Conservation (phyloP, 495 filamentous ascomycete species). For the Clohesyomyces aquaticus region DNA sequence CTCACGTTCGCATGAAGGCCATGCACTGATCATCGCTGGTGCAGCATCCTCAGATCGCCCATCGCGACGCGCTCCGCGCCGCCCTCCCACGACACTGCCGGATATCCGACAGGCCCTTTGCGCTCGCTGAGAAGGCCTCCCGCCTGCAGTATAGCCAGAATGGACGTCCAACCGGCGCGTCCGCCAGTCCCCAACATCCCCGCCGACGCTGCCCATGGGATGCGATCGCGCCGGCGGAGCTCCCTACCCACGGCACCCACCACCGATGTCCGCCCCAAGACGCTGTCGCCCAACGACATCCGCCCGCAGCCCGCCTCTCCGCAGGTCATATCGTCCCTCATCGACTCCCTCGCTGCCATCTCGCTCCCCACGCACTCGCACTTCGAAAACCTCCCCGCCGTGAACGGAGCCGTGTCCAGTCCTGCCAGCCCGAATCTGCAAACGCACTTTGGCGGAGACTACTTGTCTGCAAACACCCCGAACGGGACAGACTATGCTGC, state of each 20-base stretch:
- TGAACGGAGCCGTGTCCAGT: slow-evolving; percentile 48
- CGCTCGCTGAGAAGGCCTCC: too few relatives aligned
- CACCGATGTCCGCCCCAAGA: slow-evolving; percentile 32
- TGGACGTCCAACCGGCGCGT: slow-evolving; percentile 30
- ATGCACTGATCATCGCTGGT: slow-evolving; percentile 34
- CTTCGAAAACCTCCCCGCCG: slow-evolving; percentile 64
- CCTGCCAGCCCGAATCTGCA: slow-evolving; percentile 45
- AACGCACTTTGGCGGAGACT: slow-evolving; percentile 39
- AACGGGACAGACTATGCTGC: slow-evolving; percentile 75
- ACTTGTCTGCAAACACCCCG: slow-evolving; percentile 45
- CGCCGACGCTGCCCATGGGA: slow-evolving; percentile 15
- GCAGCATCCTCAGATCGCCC: slow-evolving; percentile 12
- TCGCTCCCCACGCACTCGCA: slow-evolving; percentile 72
- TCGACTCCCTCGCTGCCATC: slow-evolving; percentile 88
- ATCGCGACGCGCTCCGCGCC: slow-evolving; percentile 11
- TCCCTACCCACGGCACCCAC: slow-evolving; percentile 26
- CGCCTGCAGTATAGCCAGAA: slow-evolving; percentile 29
- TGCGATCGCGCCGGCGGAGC: slow-evolving; percentile 29
- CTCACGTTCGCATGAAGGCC: slow-evolving; percentile 20
- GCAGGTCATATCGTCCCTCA: slow-evolving; percentile 90
- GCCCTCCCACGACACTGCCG: slow-evolving; percentile 1
- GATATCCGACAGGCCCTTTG: not conserved
- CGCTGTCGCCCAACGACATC: slow-evolving; percentile 50
- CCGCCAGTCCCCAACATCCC: slow-evolving; percentile 30
- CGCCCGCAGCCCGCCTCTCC: slow-evolving; percentile 71